These are phyloP conservation scores for Knoxia roxburghii DNA, from an alignment of 257 asterid species.

Conservation along the genomic window DNA sequence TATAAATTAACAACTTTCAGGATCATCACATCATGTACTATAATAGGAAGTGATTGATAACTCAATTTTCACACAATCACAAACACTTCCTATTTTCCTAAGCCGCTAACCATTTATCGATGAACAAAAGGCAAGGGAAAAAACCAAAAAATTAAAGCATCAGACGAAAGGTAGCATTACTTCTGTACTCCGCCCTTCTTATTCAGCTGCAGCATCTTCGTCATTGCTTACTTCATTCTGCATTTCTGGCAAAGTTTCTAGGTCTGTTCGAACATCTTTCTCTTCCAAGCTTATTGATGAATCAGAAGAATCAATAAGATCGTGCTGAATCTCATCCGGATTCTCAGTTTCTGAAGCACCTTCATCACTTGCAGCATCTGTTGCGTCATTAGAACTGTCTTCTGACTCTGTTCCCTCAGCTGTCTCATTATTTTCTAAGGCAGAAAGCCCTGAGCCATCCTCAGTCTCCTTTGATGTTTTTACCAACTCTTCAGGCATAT, in stretches of 20 bases:
- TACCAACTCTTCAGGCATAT: slow-evolving; percentile 21
- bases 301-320: slow-evolving; percentile 55
- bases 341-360: slow-evolving; percentile 28
- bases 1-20: background rate
- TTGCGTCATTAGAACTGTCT: slow-evolving; percentile 28
- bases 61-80: slow-evolving; percentile 19
- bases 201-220: slow-evolving; percentile 70
- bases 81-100: slow-evolving; percentile 13
- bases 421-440: slow-evolving; percentile 19
- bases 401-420: slow-evolving; percentile 32
- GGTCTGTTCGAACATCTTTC: slow-evolving; percentile 47
- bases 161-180: slow-evolving; percentile 12
- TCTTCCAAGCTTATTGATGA: slow-evolving; percentile 42
- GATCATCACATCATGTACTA: slow-evolving; percentile 8
- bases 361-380: slow-evolving; percentile 30
- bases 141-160: slow-evolving; percentile 16
- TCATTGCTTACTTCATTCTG: slow-evolving; percentile 54
- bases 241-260: slow-evolving; percentile 59
- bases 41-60: slow-evolving; percentile 20
- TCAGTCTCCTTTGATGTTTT: slow-evolving; percentile 26
- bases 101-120: slow-evolving; percentile 14
- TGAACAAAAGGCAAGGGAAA: slow-evolving; percentile 9
- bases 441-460: slow-evolving; percentile 23
- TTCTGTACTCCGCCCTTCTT: slow-evolving; percentile 21
- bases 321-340: slow-evolving; percentile 43